phyloP scores from a whole-genome alignment of 2,329 filamentous ascomycete species.

The Venturia nashicola region DNA sequence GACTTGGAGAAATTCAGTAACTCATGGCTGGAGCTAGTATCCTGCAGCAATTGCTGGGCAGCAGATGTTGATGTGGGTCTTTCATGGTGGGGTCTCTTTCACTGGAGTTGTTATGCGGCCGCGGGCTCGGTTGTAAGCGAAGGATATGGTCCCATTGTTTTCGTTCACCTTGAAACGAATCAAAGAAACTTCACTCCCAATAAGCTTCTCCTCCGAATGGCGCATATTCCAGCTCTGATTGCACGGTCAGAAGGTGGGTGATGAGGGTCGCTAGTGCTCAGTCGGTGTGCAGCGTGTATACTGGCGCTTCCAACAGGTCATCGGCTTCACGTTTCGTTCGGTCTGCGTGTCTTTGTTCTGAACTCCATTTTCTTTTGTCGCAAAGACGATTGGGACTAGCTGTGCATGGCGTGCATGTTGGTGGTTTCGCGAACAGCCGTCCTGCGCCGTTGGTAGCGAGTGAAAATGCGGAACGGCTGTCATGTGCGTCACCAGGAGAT shows the following conservation, averaged over 20 bases:
- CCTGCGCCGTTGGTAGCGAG: not conserved
- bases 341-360: not conserved
- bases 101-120: not conserved
- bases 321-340: not conserved
- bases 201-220: not conserved
- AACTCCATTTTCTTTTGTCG: not conserved
- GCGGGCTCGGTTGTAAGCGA: not conserved
- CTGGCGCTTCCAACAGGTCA: not conserved
- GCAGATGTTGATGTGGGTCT: not conserved
- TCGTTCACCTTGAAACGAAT: not conserved
- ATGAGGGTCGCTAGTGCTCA: not conserved
- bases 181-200: not conserved
- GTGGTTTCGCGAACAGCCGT: not conserved
- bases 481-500: not conserved
- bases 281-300: not conserved
- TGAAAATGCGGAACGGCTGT: not conserved
- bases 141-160: not conserved
- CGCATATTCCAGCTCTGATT: not conserved
- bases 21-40: not conserved
- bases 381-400: not conserved
- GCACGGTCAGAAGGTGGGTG: not conserved
- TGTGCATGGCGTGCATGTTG: not conserved
- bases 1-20: not conserved
- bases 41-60: not conserved
- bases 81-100: not conserved